Conservation (phyloP, 2,329 filamentous ascomycete species). For the Stylonectria norvegica region DNA sequence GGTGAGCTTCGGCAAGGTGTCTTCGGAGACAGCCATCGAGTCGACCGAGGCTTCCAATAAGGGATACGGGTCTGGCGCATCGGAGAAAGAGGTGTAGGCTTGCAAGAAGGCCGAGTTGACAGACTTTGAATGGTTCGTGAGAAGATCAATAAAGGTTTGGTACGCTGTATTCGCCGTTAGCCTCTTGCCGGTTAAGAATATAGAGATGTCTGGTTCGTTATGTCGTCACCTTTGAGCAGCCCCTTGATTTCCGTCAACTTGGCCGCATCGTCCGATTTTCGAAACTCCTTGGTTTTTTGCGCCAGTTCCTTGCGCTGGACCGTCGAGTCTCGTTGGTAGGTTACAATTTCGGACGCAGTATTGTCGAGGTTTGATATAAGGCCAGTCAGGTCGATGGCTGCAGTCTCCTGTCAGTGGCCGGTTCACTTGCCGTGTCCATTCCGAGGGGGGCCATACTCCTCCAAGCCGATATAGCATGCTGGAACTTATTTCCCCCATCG, state of each 20-base stretch:
- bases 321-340: slow-evolving; percentile 91
- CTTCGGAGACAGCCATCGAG: slow-evolving; percentile 85
- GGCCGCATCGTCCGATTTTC: slow-evolving; percentile 83
- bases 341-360: slow-evolving; percentile 90
- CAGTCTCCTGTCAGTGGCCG: slow-evolving; percentile 16
- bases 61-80: slow-evolving; percentile 94
- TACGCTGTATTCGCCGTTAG: slow-evolving; percentile 59
- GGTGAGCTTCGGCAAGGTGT: slow-evolving; percentile 85
- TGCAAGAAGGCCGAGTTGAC: slow-evolving; percentile 92
- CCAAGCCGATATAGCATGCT: slow-evolving; percentile 94
- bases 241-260: slow-evolving; percentile 89
- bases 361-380: slow-evolving; percentile 84
- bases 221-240: slow-evolving; percentile 69
- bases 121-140: slow-evolving; percentile 93
- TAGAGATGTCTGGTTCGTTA: neutral
- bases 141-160: slow-evolving; percentile 92
- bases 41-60: slow-evolving; percentile 95
- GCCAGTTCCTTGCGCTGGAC: slow-evolving; percentile 94
- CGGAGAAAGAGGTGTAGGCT: slow-evolving; percentile 87
- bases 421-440: neutral
- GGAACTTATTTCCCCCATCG: slow-evolving; percentile 84
- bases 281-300: slow-evolving; percentile 98
- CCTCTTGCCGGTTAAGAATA: neutral
- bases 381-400: slow-evolving; percentile 82
- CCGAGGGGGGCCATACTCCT: slow-evolving; percentile 59